These are phyloP conservation scores for Scenedesmus sp. DNA, from an alignment of 163 green algal species.

Conservation along the genomic window DNA sequence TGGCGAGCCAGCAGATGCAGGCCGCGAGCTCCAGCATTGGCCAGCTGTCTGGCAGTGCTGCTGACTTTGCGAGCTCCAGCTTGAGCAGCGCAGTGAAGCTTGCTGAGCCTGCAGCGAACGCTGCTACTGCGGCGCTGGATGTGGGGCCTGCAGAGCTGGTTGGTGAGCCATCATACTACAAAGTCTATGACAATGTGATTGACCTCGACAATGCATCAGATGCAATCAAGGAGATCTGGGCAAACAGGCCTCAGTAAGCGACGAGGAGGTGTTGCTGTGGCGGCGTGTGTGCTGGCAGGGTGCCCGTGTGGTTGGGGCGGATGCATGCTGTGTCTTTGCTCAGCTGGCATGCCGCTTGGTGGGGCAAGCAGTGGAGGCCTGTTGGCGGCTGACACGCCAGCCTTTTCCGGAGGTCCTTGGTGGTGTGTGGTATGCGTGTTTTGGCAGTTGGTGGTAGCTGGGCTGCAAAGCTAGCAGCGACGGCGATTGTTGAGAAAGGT, in stretches of 20 bases:
- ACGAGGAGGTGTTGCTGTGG: neutral
- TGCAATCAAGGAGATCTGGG: constrained; percentile 44
- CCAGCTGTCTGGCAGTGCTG: constrained; percentile 9
- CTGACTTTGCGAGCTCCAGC: neutral
- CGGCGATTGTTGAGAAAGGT: too few relatives aligned
- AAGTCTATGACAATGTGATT: neutral
- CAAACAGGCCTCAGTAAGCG: constrained; percentile 42
- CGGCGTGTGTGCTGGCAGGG: neutral
- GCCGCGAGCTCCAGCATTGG: neutral
- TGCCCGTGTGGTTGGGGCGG: too few relatives aligned
- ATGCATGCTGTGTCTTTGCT: neutral
- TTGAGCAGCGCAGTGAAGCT: neutral
- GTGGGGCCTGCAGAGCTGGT: neutral
- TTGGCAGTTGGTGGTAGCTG: too few relatives aligned
- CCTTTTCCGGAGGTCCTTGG: too few relatives aligned
- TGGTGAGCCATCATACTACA: neutral
- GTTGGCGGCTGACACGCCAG: too few relatives aligned
- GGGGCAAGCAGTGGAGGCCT: too few relatives aligned
- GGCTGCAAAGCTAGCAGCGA: too few relatives aligned
- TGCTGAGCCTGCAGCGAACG: neutral
- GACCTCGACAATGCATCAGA: constrained; percentile 17
- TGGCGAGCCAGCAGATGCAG: neutral
- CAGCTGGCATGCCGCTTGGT: neutral
- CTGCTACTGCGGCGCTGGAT: neutral
- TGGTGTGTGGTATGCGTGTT: too few relatives aligned